Conservation (phyloP, 2,329 filamentous ascomycete genomes). For the Trichoderma aggressivum region DNA sequence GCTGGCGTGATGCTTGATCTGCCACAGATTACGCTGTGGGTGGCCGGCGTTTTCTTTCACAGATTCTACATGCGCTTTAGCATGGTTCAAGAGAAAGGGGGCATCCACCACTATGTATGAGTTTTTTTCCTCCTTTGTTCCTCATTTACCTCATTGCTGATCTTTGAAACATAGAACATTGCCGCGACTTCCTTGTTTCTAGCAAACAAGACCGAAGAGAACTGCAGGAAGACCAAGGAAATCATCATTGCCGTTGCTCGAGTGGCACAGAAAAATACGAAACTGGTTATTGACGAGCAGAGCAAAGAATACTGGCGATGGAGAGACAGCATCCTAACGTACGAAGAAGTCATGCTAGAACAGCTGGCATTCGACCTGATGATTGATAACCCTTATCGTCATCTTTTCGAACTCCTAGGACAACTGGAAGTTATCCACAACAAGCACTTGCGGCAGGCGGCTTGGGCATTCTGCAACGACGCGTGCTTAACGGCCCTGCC, state of each 20-base stretch:
- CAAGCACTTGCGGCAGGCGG: constrained; percentile 76
- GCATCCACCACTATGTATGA: constrained; percentile 81
- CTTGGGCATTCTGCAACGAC: constrained; percentile 94
- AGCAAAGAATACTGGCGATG: constrained; percentile 98
- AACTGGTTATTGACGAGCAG: constrained; percentile 89
- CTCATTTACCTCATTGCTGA: not conserved
- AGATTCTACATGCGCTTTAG: constrained; percentile 90
- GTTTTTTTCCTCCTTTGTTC: not conserved
- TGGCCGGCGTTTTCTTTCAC: constrained; percentile 92
- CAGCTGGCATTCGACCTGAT: constrained; percentile 90
- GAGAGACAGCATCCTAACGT: constrained; percentile 88
- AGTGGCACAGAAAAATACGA: constrained; percentile 90
- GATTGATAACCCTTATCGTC: constrained; percentile 81
- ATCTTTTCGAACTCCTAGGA: constrained; percentile 76
- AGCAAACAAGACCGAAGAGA: constrained; percentile 96
- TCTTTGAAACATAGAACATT: constrained; percentile 55
- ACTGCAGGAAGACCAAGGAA: constrained; percentile 92
- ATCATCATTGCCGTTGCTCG: constrained; percentile 91
- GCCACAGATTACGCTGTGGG: constrained; percentile 87
- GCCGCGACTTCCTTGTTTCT: constrained; percentile 90
- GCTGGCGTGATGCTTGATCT: constrained; percentile 89
- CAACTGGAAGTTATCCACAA: constrained; percentile 73
- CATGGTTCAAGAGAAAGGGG: constrained; percentile 70
- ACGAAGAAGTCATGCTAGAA: constrained; percentile 91
- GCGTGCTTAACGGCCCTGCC: constrained; percentile 80